Percentiles rank a stretch among this genome's conserved stretches.
phyloP scores from a whole-genome alignment of 371 early-diverging fungal genomes.

The Saksenaea vasiformis region DNA sequence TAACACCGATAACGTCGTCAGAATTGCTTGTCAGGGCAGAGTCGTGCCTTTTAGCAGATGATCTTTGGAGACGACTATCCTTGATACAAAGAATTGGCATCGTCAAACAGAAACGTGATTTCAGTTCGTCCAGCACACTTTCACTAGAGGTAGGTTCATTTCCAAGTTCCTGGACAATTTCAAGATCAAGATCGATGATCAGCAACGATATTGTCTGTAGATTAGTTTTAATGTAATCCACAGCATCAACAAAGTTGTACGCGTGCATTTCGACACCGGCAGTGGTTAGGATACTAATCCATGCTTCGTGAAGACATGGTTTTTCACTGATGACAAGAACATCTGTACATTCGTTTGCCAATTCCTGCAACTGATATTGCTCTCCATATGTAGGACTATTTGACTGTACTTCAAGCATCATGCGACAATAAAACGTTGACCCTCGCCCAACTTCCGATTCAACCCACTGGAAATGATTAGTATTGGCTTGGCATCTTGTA shows the following conservation, averaged over 20 bases:
- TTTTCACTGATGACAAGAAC: slow-evolving; percentile 20
- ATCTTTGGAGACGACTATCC: slow-evolving; percentile 10
- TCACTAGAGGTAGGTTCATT: slow-evolving; percentile 10
- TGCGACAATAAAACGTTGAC: slow-evolving; percentile 46
- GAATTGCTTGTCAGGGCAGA: not conserved
- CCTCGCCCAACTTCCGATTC: slow-evolving; percentile 48
- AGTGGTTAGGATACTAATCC: not conserved
- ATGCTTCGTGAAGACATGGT: not conserved
- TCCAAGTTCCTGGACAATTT: slow-evolving; percentile 10
- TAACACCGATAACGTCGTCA: too few relatives aligned
- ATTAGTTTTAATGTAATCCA: not conserved
- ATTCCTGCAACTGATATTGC: slow-evolving; percentile 12
- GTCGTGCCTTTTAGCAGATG: too few relatives aligned
- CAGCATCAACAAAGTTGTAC: slow-evolving; percentile 8
- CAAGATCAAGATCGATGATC: slow-evolving; percentile 13
- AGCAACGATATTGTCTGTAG: not conserved
- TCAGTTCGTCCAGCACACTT: slow-evolving; percentile 5
- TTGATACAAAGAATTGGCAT: slow-evolving; percentile 14
- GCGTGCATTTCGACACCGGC: not conserved
- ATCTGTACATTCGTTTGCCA: slow-evolving; percentile 7
- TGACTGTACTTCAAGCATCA: slow-evolving; percentile 24
- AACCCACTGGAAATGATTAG: slow-evolving; percentile 33
- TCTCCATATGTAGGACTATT: slow-evolving; percentile 22
- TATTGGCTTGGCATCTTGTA: not conserved
- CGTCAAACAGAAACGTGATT: slow-evolving; percentile 1